Conservation (phyloP, 495 filamentous ascomycete genomes). For the Penicillium alfredii region DNA sequence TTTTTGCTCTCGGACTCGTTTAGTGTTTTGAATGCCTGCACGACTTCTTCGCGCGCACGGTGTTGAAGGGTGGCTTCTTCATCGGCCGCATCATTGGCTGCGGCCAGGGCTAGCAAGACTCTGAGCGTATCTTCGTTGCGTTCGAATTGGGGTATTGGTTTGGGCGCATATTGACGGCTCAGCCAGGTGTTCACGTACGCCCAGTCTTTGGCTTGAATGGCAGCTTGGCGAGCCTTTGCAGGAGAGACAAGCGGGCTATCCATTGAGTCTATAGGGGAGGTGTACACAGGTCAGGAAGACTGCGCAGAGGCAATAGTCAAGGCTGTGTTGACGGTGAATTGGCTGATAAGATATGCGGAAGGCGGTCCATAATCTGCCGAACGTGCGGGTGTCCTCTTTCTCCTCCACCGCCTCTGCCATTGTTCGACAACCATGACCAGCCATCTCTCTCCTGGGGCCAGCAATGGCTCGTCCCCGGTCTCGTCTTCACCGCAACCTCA, state of each 20-base stretch:
- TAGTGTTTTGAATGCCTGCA: conserved; percentile 28
- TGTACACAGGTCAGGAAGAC: not conserved
- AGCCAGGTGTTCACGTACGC: conserved; percentile 82
- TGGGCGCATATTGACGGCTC: conserved; percentile 56
- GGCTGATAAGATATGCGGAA: conserved; percentile 24
- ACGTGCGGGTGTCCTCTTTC: conserved; percentile 13
- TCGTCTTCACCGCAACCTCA: conserved; percentile 30
- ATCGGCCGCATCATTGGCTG: conserved; percentile 75
- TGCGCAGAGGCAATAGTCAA: conserved; percentile 2
- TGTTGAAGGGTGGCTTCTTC: conserved; percentile 59
- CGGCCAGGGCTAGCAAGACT: conserved; percentile 66
- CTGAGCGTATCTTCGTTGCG: conserved; percentile 78
- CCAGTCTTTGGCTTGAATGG: conserved; percentile 73
- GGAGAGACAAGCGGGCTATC: conserved; percentile 41
- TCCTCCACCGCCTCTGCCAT: conserved; percentile 12
- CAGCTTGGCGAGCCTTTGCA: conserved; percentile 43
- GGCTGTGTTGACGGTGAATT: too few species aligned
- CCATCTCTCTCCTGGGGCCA: conserved; percentile 31
- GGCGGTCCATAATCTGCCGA: conserved; percentile 15
- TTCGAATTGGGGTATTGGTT: conserved; percentile 63
- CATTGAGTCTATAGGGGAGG: conserved; percentile 17
- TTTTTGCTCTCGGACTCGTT: conserved; percentile 25
- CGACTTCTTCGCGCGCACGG: conserved; percentile 34
- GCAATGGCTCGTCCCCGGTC: conserved; percentile 26
- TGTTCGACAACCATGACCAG: conserved; percentile 33